Conservation (phyloP, 1,284 basidiomycete genomes). For the Malassezia nana region DNA sequence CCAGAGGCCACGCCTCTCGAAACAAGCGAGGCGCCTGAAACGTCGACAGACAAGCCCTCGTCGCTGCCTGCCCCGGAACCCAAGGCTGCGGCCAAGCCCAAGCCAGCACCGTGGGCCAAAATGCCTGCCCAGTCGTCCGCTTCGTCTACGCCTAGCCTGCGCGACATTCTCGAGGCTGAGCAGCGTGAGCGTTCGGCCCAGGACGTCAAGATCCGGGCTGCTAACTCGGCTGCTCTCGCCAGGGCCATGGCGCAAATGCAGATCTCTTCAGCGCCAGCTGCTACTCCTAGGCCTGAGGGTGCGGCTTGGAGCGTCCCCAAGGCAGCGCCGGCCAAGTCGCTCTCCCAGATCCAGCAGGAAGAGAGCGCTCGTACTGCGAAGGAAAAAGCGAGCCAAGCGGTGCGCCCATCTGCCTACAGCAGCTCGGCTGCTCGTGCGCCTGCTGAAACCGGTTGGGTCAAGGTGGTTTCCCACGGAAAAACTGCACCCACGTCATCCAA, state of each 20-base stretch:
- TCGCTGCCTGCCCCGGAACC: background rate
- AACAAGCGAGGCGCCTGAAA: background rate
- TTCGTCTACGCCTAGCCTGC: slow-evolving; percentile 55
- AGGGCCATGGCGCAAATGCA: slow-evolving; percentile 39
- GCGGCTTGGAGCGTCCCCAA: slow-evolving; percentile 24
- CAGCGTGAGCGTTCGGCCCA: slow-evolving; percentile 64
- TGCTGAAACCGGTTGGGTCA: slow-evolving; percentile 51
- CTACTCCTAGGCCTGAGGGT: slow-evolving; percentile 52
- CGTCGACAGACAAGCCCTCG: background rate
- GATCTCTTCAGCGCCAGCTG: slow-evolving; percentile 57
- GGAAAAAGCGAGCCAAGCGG: slow-evolving; percentile 51
- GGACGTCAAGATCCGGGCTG: slow-evolving; percentile 22
- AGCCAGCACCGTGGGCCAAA: slow-evolving; percentile 22
- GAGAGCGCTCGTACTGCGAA: slow-evolving; percentile 56
- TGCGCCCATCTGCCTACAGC: slow-evolving; percentile 51
- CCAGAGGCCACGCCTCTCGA: background rate
- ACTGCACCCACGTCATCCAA: background rate
- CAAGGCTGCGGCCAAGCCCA: slow-evolving; percentile 3
- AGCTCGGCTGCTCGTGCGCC: slow-evolving; percentile 63
- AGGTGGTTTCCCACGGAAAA: slow-evolving; percentile 6
- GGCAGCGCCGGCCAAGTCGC: slow-evolving; percentile 65
- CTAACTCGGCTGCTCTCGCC: slow-evolving; percentile 46
- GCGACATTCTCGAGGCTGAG: slow-evolving; percentile 93
- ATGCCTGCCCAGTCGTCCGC: slow-evolving; percentile 42
- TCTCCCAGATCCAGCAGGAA: slow-evolving; percentile 98